Conservation (phyloP, 176 grass and related monocot species). For the Ampelocalamus luodianensis region DNA sequence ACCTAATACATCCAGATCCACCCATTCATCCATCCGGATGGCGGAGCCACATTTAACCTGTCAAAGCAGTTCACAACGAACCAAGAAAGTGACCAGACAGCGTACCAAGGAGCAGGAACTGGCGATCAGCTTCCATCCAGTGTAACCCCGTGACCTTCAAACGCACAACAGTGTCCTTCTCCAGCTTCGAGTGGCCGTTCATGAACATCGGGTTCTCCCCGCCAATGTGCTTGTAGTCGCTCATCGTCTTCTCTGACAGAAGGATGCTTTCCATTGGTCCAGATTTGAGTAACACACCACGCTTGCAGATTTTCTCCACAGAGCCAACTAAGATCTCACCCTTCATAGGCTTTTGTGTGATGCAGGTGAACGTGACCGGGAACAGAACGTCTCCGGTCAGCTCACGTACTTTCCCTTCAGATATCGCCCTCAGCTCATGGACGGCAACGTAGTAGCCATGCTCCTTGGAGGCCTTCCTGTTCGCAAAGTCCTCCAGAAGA, state of each 20-base stretch:
- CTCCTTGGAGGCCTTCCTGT: constrained; percentile 89
- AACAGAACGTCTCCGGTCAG: constrained; percentile 88
- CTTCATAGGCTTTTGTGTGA: constrained; percentile 82
- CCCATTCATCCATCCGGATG: constrained; percentile 13
- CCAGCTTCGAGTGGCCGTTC: constrained; percentile 74
- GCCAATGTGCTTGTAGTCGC: constrained; percentile 74
- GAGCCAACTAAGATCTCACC: constrained; percentile 74
- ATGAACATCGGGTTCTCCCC: constrained; percentile 87
- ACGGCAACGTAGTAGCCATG: constrained; percentile 88
- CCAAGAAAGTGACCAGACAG: constrained; percentile 90
- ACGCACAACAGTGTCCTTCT: constrained; percentile 66
- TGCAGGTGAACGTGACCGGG: constrained; percentile 71
- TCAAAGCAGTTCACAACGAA: constrained; percentile 56
- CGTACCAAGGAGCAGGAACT: constrained; percentile 81
- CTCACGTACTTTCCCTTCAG: constrained; percentile 78
- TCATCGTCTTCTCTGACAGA: constrained; percentile 73
- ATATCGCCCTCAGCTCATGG: constrained; percentile 63
- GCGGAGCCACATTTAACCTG: neutral
- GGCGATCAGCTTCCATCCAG: constrained; percentile 90
- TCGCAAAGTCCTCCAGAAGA: constrained; percentile 82
- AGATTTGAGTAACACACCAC: constrained; percentile 80
- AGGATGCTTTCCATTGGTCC: constrained; percentile 83
- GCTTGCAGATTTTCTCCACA: constrained; percentile 89
- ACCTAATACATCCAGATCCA: neutral
- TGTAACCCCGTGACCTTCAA: constrained; percentile 83